Conservation (phyloP, 2,329 filamentous ascomycete genomes). For the Karstenula rhodostoma region DNA sequence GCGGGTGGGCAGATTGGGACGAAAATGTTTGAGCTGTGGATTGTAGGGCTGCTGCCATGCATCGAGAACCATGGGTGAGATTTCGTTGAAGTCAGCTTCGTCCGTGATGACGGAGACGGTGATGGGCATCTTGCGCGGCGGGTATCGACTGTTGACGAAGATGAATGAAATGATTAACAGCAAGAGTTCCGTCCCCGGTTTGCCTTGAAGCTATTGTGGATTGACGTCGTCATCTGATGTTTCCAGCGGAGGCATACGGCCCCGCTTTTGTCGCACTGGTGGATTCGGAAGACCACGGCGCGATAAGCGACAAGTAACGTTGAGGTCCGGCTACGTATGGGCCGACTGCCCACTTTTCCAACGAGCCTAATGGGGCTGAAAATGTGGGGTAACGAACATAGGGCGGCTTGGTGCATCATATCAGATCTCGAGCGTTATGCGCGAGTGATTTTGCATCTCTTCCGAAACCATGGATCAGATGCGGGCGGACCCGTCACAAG, state of each 20-base stretch:
- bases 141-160: background rate
- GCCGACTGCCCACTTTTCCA: background rate
- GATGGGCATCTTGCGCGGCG: slow-evolving; percentile 20
- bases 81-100: slow-evolving; percentile 23
- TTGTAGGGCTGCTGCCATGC: slow-evolving; percentile 34
- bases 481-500: too few relatives aligned
- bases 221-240: background rate
- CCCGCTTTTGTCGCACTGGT: background rate
- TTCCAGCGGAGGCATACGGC: background rate
- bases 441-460: background rate
- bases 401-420: background rate
- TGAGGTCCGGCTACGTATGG: background rate
- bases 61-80: slow-evolving; percentile 28
- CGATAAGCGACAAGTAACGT: background rate
- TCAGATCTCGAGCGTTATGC: background rate
- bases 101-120: slow-evolving; percentile 17
- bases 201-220: background rate
- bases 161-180: background rate
- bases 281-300: background rate
- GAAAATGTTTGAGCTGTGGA: slow-evolving; percentile 38
- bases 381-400: background rate
- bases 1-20: slow-evolving; percentile 22
- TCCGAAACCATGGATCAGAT: too few relatives aligned
- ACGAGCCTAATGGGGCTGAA: background rate
- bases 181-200: background rate